Conservation (phyloP, 306 rosid genomes). For the Abrus precatorius region DNA sequence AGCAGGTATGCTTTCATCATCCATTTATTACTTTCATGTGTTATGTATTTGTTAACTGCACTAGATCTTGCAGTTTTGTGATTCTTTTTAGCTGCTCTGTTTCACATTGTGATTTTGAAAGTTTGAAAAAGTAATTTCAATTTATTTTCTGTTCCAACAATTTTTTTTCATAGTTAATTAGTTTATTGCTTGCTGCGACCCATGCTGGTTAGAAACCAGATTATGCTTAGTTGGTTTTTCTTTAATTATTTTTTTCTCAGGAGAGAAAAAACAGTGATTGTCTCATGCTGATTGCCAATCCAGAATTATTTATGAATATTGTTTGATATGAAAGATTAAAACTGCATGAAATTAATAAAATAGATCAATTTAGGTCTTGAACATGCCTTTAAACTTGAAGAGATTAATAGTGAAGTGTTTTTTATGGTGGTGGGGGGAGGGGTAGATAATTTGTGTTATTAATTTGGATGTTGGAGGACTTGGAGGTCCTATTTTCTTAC, state of each 20-base stretch:
- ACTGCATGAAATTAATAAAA: slow-evolving; percentile 37
- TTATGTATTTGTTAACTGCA: slow-evolving; percentile 30
- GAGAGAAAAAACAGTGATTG: not conserved
- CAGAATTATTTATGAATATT: slow-evolving; percentile 22
- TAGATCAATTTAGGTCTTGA: slow-evolving; percentile 7
- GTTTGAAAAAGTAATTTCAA: slow-evolving; percentile 14
- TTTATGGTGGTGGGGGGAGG: not conserved
- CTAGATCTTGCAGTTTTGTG: slow-evolving; percentile 32
- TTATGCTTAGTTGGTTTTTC: slow-evolving; percentile 4
- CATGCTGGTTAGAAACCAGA: not conserved
- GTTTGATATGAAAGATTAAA: not conserved
- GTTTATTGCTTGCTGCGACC: slow-evolving; percentile 16
- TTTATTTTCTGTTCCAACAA: slow-evolving; percentile 14
- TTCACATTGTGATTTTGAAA: slow-evolving; percentile 21
- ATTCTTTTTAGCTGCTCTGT: slow-evolving; percentile 14
- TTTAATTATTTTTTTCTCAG: not conserved
- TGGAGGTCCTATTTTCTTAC: slow-evolving; percentile 34
- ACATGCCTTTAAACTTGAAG: not conserved
- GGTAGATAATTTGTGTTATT: slow-evolving; percentile 1
- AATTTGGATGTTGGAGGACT: slow-evolving; percentile 7
- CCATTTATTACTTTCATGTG: slow-evolving; percentile 38
- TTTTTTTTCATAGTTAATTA: not conserved
- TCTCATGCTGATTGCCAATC: slow-evolving; percentile 39
- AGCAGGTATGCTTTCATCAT: slow-evolving; percentile 71
- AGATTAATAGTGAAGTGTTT: not conserved